Base-by-base conservation (phyloP, 768 basidiomycete species). In the Leccinum ochraceum region DNA sequence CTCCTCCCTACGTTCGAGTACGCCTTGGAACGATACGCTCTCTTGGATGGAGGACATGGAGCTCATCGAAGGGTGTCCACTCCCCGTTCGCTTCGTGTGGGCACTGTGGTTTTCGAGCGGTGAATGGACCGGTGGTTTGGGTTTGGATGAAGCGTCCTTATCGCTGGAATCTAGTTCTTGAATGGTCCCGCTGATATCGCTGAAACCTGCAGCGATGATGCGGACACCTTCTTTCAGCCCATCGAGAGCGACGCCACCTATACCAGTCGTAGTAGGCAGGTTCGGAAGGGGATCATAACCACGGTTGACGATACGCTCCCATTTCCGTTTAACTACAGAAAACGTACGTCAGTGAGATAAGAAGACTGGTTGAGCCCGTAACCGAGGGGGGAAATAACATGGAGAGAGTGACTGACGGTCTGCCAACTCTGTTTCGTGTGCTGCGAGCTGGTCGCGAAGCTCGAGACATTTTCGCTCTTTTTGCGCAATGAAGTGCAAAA, bases 391-490 rank as follows among this genome's bases (percentile, higher is more conserved):
- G 10, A 20, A 37, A 9, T 17, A 4, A 26, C 4, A n/a, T 13
- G 6, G 20, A 48, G 4, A 7, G 16, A 1, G 16, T 11, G 6
- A 74, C 84, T 58, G 69, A 87, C 86, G 75, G 69, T 89, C 83
- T 1, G 81, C 70, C 3, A 94, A 79, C 68, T 93, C 92, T 3
- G 80, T 80, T 75, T 94, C 92, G 64, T 93, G 89, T 14, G 75
- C 68, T 8, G 81, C 80, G 2, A 94, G 83, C 64, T 91, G 90
- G 5, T 87, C 84, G 17, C 90, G 86, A 49, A 94, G 79, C 59
- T 94, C 92, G 44, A 94, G 82, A 66, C 90, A 92, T 71, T 86
- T 89, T 0, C 89, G 84, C 71, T 94, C 92, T 64, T 94, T 93
- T 74, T 92, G 90, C 0, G 92, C 92, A 54, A 94, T 94, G 60